Conservation (phyloP, 441 rosid species). For the Croton setiger region DNA sequence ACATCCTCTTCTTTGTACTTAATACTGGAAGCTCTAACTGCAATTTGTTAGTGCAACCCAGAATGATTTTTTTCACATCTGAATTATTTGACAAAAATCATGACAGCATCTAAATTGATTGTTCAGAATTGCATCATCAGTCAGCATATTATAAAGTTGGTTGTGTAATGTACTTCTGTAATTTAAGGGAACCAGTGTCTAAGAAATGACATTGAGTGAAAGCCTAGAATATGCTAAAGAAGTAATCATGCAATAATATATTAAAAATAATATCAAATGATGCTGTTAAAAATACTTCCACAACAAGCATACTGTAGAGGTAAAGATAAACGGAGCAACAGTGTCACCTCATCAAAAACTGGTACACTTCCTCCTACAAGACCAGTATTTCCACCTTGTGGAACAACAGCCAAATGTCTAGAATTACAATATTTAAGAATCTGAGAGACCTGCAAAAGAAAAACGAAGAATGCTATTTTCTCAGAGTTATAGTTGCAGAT, state of each 20-base stretch:
- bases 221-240: not conserved
- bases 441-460: constrained; percentile 58
- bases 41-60: not conserved
- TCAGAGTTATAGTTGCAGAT: not conserved
- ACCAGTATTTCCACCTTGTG: constrained; percentile 96
- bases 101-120: not conserved
- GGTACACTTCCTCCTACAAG: constrained; percentile 99
- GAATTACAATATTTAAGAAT: constrained; percentile 78
- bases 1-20: not conserved
- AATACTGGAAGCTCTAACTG: not conserved
- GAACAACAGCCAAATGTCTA: constrained; percentile 84
- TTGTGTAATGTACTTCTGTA: not conserved
- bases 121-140: not conserved
- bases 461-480: not conserved
- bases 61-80: not conserved
- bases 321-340: not conserved
- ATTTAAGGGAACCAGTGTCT: not conserved
- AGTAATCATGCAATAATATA: not conserved
- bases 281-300: not conserved
- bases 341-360: constrained; percentile 84
- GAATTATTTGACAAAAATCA: not conserved
- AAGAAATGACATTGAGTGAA: not conserved
- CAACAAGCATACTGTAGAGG: not conserved
- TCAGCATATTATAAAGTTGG: not conserved
- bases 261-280: not conserved